Evolutionary conservation across 177 flowering plant species (phyloP).

Genomic region (Vitis hybrid): DNA sequence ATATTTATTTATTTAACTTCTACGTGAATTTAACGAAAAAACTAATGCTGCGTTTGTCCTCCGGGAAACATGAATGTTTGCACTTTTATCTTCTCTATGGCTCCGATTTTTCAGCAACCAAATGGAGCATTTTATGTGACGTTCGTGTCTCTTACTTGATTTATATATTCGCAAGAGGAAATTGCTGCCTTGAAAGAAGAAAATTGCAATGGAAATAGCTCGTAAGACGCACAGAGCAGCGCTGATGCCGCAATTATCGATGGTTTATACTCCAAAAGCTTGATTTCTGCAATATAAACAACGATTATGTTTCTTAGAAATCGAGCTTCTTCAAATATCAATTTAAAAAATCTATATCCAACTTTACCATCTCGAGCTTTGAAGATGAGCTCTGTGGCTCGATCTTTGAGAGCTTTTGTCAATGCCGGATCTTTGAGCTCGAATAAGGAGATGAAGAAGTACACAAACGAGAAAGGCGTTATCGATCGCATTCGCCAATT

Average conservation of each 20-base stretch:
- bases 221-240: slow-evolving; percentile 26
- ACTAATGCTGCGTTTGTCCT: background rate
- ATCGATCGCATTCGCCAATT: slow-evolving; percentile 49
- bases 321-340: too few relatives aligned
- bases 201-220: slow-evolving; percentile 30
- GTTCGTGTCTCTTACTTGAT: slow-evolving; percentile 21
- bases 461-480: slow-evolving; percentile 41
- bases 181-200: slow-evolving; percentile 20
- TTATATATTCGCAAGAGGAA: slow-evolving; percentile 22
- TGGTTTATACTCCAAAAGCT: slow-evolving; percentile 38
- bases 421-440: slow-evolving; percentile 24
- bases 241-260: slow-evolving; percentile 45
- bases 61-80: background rate
- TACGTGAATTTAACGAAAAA: background rate
- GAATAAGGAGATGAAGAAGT: slow-evolving; percentile 31
- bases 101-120: background rate
- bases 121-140: background rate
- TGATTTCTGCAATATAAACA: slow-evolving; percentile 24
- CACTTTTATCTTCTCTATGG: background rate
- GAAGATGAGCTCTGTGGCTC: slow-evolving; percentile 33
- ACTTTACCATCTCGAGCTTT: slow-evolving; percentile 26
- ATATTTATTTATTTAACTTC: too few relatives aligned
- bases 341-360: background rate
- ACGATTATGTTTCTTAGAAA: background rate
- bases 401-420: slow-evolving; percentile 27